Evolutionary conservation across 148 eudicot species (phyloP).

Genomic region (Nyssa sinensis): DNA sequence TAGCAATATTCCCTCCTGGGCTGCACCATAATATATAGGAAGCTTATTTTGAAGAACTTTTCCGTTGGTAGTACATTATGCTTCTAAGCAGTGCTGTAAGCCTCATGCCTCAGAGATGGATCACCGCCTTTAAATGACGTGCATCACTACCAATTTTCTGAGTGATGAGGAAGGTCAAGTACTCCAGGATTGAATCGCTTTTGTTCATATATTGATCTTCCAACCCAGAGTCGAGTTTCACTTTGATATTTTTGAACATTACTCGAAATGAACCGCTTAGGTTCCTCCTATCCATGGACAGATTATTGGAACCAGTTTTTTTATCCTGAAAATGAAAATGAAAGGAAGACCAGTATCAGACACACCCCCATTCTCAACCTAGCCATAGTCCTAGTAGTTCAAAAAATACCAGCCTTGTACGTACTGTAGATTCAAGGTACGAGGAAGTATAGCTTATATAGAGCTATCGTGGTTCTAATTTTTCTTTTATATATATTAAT

Average conservation of each 20-base stretch:
- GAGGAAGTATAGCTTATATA: constrained; percentile 10
- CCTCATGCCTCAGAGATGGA: too few species aligned
- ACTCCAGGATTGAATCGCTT: constrained; percentile 27
- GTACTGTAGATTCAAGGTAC: background rate
- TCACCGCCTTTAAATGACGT: too few species aligned
- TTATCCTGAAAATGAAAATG: constrained; percentile 3
- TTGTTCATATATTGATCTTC: constrained; percentile 6
- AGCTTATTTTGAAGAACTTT: too few species aligned
- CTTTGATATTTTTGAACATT: constrained; percentile 13
- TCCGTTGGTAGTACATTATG: too few species aligned
- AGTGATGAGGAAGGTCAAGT: constrained; percentile 30
- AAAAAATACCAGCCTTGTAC: background rate
- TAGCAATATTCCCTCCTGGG: too few species aligned
- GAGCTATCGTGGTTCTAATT: background rate
- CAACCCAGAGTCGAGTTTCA: background rate
- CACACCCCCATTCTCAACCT: constrained; percentile 15
- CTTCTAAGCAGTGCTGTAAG: too few species aligned
- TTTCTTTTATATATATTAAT: constrained; percentile 11
- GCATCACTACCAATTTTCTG: background rate
- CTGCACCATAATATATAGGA: too few species aligned
- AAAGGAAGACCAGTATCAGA: constrained; percentile 9
- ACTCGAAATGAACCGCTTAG: constrained; percentile 12
- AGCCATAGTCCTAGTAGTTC: constrained; percentile 6
- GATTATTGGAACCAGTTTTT: constrained; percentile 15
- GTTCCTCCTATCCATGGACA: background rate